phyloP scores from a whole-genome alignment of 768 basidiomycete species.

The Serendipita sp. region DNA sequence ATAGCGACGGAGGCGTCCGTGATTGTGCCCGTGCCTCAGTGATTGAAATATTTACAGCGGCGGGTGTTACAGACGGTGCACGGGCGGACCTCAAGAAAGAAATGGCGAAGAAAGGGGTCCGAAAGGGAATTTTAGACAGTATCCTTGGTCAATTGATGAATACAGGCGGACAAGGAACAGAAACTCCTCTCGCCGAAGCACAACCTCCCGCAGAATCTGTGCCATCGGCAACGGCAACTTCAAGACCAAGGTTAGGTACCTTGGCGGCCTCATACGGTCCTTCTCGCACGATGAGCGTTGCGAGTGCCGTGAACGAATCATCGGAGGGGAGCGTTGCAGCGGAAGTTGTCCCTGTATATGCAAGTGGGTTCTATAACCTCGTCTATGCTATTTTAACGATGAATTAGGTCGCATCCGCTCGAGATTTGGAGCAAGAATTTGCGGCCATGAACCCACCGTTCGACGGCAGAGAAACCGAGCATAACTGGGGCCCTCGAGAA shows the following conservation, averaged over 20 bases:
- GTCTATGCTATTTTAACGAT: not conserved
- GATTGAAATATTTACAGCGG: slow-evolving; percentile 72
- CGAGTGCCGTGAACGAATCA: not conserved
- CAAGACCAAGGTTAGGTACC: slow-evolving; percentile 18
- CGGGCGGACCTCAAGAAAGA: slow-evolving; percentile 89
- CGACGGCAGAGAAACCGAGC: slow-evolving; percentile 93
- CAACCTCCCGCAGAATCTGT: slow-evolving; percentile 63
- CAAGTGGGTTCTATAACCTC: slow-evolving; percentile 23
- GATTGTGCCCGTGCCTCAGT: slow-evolving; percentile 69
- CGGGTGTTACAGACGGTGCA: slow-evolving; percentile 69
- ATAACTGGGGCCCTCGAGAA: slow-evolving; percentile 85
- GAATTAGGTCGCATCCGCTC: slow-evolving; percentile 54
- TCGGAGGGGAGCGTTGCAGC: slow-evolving; percentile 6
- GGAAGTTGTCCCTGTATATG: slow-evolving; percentile 56
- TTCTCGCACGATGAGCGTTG: not conserved
- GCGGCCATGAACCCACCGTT: slow-evolving; percentile 62
- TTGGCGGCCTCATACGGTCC: not conserved
- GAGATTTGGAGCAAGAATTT: slow-evolving; percentile 80
- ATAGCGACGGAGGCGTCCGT: slow-evolving; percentile 79
- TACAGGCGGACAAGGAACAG: not conserved
- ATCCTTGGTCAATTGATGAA: slow-evolving; percentile 52
- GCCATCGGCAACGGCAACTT: slow-evolving; percentile 14
- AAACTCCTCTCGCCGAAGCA: slow-evolving; percentile 26
- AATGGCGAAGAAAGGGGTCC: slow-evolving; percentile 67
- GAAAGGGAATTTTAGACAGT: slow-evolving; percentile 73